These are phyloP conservation scores for Botryotinia globosa DNA, from an alignment of 2,329 filamentous ascomycete species.

Conservation along the genomic window DNA sequence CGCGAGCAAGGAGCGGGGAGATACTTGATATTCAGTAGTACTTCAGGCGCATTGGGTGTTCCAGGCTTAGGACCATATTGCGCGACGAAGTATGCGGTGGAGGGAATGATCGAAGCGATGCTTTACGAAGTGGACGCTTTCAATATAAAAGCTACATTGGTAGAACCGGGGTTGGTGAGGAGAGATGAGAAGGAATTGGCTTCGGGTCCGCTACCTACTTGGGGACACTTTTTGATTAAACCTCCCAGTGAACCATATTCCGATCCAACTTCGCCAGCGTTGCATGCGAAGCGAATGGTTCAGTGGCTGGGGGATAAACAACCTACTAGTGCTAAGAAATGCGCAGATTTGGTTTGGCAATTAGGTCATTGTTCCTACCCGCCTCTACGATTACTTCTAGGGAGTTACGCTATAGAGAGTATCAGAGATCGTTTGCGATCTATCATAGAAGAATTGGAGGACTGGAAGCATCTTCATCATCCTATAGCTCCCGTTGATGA, in stretches of 20 bases:
- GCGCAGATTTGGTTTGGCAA: conserved; percentile 91
- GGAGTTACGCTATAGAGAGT: conserved; percentile 93
- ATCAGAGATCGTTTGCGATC: conserved; percentile 85
- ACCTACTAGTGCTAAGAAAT: conserved; percentile 88
- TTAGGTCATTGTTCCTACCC: conserved; percentile 93
- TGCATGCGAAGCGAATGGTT: conserved; percentile 86
- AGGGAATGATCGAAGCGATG: conserved; percentile 94
- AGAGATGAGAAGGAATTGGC: conserved; percentile 71
- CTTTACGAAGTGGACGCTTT: conserved; percentile 90
- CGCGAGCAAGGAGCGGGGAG: conserved; percentile 71
- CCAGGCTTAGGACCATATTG: conserved; percentile 92
- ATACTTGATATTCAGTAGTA: conserved; percentile 93
- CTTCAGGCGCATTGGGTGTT: conserved; percentile 86
- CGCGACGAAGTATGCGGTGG: conserved; percentile 94
- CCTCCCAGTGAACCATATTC: conserved; percentile 79
- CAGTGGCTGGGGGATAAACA: conserved; percentile 93
- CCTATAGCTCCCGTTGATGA: conserved; percentile 44
- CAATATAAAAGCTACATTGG: conserved; percentile 89
- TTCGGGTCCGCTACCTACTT: conserved; percentile 63
- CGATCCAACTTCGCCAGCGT: conserved; percentile 72
- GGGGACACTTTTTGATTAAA: conserved; percentile 91
- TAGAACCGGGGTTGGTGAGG: conserved; percentile 85
- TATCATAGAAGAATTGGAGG: conserved; percentile 91
- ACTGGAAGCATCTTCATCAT: conserved; percentile 86
- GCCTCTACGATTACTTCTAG: conserved; percentile 79